phyloP scores from a whole-genome alignment of 208 protist genomes.

The Trypanosoma rangeli region DNA sequence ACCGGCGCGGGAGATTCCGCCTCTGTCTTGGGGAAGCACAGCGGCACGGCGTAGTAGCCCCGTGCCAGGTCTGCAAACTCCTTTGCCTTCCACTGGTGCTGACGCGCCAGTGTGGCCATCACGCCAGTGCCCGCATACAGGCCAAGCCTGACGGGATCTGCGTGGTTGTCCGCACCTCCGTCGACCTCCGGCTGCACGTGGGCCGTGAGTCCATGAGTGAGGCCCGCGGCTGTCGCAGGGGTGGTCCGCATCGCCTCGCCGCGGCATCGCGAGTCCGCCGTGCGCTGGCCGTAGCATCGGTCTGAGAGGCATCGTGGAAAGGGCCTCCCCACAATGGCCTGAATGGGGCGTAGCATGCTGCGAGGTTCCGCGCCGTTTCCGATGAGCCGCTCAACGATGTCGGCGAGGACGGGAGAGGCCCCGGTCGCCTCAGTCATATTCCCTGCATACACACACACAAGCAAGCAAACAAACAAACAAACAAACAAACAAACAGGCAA shows the following conservation, averaged over 20 bases:
- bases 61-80: conserved; percentile 39
- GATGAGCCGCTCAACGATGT: conserved; percentile 37
- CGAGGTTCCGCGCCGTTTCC: not conserved
- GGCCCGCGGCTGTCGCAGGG: not conserved
- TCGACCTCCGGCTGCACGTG: conserved; percentile 43
- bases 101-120: conserved; percentile 13
- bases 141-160: not conserved
- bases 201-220: conserved; percentile 29
- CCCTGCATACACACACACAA: not conserved
- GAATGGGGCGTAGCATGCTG: conserved; percentile 34
- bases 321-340: conserved; percentile 37
- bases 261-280: not conserved
- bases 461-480: not conserved
- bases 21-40: not conserved
- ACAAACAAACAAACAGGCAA: not conserved
- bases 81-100: conserved; percentile 47
- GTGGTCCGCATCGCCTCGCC: not conserved
- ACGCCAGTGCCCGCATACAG: conserved; percentile 11
- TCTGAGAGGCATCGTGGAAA: conserved; percentile 31
- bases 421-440: not conserved
- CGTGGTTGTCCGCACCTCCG: not conserved
- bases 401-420: conserved; percentile 27
- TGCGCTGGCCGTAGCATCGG: conserved; percentile 30
- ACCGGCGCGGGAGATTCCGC: not conserved
- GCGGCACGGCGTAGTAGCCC: conserved; percentile 38